Percentiles rank a stretch among this genome's conserved stretches.
Conservation (phyloP, 495 filamentous ascomycete genomes). For the Aspergillus hancockii region DNA sequence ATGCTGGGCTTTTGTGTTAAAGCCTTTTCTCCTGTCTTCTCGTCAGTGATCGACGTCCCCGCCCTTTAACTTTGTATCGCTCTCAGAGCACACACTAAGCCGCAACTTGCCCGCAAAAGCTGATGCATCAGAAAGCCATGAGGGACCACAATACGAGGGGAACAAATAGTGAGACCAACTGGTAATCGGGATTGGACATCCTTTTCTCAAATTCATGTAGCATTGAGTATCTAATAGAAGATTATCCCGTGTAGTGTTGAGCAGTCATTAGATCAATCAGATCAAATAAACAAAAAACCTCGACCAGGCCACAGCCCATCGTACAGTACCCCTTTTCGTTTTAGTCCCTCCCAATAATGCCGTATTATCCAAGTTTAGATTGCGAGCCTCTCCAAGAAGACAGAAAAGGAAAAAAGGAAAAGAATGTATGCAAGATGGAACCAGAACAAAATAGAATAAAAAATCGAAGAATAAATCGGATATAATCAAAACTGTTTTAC, state of each 20-base stretch:
- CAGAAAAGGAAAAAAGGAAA: conserved; percentile 8
- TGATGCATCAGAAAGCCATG: conserved; percentile 5
- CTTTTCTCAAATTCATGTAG: conserved; percentile 10
- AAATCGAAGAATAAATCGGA: conserved; percentile 15
- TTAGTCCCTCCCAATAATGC: conserved; percentile 18
- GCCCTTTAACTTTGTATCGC: neutral
- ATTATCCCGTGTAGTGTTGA: conserved; percentile 18
- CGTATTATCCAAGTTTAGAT: conserved; percentile 21
- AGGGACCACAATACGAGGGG: neutral
- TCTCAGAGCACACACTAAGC: neutral
- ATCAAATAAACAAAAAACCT: conserved; percentile 14
- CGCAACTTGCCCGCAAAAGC: conserved; percentile 4
- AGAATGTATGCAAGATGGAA: conserved; percentile 9
- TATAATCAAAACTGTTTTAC: conserved; percentile 30
- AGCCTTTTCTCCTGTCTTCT: neutral
- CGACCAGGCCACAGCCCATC: conserved; percentile 17
- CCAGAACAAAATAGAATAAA: conserved; percentile 34
- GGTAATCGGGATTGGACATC: neutral
- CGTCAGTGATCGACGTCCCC: neutral
- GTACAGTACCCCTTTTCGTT: conserved; percentile 22
- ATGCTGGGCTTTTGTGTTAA: neutral
- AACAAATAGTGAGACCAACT: neutral
- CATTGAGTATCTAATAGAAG: conserved; percentile 19
- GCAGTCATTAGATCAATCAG: conserved; percentile 21
- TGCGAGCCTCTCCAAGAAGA: conserved; percentile 18